Evolutionary conservation across 768 basidiomycete species (phyloP), one percentile per base, ranked within the genome.

Genomic region (Clitopilus hobsonii): DNA sequence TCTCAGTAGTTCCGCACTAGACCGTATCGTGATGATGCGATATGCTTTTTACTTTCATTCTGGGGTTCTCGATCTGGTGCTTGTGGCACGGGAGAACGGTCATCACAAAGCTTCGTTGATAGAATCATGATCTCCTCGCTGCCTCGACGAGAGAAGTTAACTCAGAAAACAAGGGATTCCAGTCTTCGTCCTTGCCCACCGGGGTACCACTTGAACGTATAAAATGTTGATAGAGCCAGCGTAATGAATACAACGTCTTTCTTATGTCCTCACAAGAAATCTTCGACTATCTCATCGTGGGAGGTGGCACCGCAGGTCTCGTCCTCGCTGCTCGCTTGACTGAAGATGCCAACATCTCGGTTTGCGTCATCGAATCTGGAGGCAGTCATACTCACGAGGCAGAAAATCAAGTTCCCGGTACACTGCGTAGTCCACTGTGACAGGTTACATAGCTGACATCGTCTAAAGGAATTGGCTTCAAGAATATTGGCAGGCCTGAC

Each of bases 231-330:
- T 10, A 36, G 13, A 11, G 32, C n/a, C 32, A n/a, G 10, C 3
- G 10, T 36, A 11, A 14, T 11, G 10, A 3, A 11, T n/a, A 36
- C 32, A 11, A 36, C n/a, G 2, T n/a, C 13, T 36, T 10, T 36
- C 32, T n/a, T 36, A 36, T 45, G 41, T 18, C 41, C 22, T 4
- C 41, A 10, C 32, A 36, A 36, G 10, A 36, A 36, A 4, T 11
- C 16, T 45, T 16, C 22, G 41, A 45, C 25, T 51, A 51, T 24
- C 16, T 51, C 49, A 51, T 51, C 30, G 26, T 51, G 7, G 49
- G 49, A 10, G 49, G 49, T 28, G 49, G 49, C 4, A 51, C 49
- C 18, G 49, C 49, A 6, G 49, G 49, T 13, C 49, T 51, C 49
- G 30, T 32, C 26, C 18, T 51, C 16, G 49, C 49, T 18, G 23